Evolutionary conservation across 1,139 yeast genomes (phyloP), one percentile per base, ranked within the genome.

Genomic region (Taphrina flavorubra): DNA sequence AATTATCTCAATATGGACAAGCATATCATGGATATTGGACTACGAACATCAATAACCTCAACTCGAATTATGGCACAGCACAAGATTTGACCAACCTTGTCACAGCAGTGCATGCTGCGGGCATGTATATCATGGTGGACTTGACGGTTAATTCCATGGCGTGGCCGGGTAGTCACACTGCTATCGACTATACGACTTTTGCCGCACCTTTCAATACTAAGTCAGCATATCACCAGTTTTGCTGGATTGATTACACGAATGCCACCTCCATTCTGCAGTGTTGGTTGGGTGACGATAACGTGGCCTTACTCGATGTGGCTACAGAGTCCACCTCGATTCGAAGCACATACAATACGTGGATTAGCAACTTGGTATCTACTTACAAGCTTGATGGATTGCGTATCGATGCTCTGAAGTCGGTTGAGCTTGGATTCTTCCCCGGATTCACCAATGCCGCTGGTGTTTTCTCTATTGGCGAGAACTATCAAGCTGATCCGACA

Each of bases 21-120:
- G 69, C 69, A 10, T 70, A 62, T 18, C 72, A 70, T 51, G 72
- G 72, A 39, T 70, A 69, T 62, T 70, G 72, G 72, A 62, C 63
- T 20, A 51, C 55, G 13, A 62, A 70, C 25, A 62, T 62, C 47
- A 57, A 70, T 58, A 34, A 39, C 11, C 57, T 69, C 16, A 70
- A 70, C 55, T 16, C 62, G 11, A 70, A 70, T 46, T 70, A 67
- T 39, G 72, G 72, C 8, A 63, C 67, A 1, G 64, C 62, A 10
- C 51, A 42, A 14, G 71, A 69, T 55, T 65, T 70, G 44, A 40
- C 49, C 18, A 65, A 60, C 25, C 66, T 70, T 13, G 59, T 63
- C 7, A 36, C 58, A 6, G 70, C 70, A 14, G 70, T 62, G 18
- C 72, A 70, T 47, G 63, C 65, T 11, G 55, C 51, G 11, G 72